These are phyloP conservation scores for Cyberlindnera subsufficiens DNA, from an alignment of 805 yeast genomes.

Conservation along the genomic window DNA sequence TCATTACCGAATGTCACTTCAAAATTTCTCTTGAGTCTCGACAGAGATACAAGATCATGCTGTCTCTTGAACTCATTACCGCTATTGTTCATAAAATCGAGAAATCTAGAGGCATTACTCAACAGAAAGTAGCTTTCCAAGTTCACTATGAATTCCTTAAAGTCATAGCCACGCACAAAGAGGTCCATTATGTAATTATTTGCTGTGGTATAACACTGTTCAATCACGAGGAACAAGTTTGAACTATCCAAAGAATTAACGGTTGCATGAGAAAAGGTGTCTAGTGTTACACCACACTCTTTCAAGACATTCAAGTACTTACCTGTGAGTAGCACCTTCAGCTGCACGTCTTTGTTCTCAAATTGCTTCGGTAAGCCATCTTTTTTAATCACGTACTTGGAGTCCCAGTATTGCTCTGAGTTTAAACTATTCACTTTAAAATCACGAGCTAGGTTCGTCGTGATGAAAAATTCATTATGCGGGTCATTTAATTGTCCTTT, in stretches of 20 bases:
- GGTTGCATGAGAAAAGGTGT: constrained; percentile 15
- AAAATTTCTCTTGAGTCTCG: constrained; percentile 29
- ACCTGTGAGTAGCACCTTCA: constrained; percentile 74
- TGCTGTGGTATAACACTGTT: constrained; percentile 60
- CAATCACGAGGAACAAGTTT: constrained; percentile 49
- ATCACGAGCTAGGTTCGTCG: constrained; percentile 23
- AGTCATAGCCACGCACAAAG: constrained; percentile 53
- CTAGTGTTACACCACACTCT: constrained; percentile 43
- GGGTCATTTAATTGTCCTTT: constrained; percentile 74
- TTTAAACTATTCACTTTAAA: constrained; percentile 26
- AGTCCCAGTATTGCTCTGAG: constrained; percentile 66
- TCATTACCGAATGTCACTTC: constrained; percentile 9
- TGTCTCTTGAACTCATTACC: constrained; percentile 45
- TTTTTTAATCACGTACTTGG: constrained; percentile 63
- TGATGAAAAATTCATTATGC: constrained; percentile 76
- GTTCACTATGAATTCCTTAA: constrained; percentile 39
- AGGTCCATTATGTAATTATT: constrained; percentile 54
- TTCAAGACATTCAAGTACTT: constrained; percentile 71
- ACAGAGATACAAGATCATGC: constrained; percentile 24
- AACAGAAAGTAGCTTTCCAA: constrained; percentile 57
- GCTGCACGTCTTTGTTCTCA: constrained; percentile 43
- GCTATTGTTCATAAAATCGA: constrained; percentile 45
- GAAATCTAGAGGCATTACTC: constrained; percentile 43
- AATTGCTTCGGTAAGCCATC: constrained; percentile 75
- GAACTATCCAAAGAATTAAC: constrained; percentile 31